phyloP scores from a whole-genome alignment of 2,329 filamentous ascomycete species.

The Xylaria sp. region DNA sequence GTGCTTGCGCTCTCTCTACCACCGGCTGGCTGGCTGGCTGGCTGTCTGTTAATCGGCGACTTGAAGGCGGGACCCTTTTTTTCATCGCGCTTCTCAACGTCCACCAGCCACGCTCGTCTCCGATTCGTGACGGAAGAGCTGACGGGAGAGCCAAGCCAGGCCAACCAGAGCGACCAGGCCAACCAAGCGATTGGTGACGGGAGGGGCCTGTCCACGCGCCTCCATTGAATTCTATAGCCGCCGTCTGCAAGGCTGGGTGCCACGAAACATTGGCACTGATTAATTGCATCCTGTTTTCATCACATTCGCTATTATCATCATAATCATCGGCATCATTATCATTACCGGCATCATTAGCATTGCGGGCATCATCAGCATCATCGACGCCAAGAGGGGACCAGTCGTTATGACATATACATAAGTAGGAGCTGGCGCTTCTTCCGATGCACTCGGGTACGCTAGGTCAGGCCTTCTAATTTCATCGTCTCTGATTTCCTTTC shows the following conservation, averaged over 20 bases:
- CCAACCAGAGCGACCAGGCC: too few species aligned
- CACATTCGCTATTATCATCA: background rate
- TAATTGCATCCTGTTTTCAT: background rate
- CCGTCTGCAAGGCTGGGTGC: constrained; percentile 33
- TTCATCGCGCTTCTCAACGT: constrained; percentile 12
- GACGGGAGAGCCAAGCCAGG: constrained; percentile 7
- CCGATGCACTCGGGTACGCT: constrained; percentile 23
- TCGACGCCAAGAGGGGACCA: background rate
- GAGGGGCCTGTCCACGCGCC: constrained; percentile 26
- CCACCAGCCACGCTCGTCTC: background rate
- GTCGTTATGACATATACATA: constrained; percentile 14
- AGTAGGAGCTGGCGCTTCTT: constrained; percentile 4
- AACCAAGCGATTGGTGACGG: constrained; percentile 20
- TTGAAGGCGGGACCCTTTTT: background rate
- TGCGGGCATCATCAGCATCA: background rate
- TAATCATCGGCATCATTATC: background rate
- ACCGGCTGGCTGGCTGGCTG: background rate
- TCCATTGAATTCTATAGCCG: constrained; percentile 29
- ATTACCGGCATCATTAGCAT: background rate
- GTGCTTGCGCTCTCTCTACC: background rate
- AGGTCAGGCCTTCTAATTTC: constrained; percentile 7
- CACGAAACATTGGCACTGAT: constrained; percentile 12
- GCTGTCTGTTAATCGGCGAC: background rate
- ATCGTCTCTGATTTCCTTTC: background rate
- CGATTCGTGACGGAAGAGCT: constrained; percentile 17